Base-by-base conservation (phyloP, 1,139 yeast species). In the Pichia norvegensis region DNA sequence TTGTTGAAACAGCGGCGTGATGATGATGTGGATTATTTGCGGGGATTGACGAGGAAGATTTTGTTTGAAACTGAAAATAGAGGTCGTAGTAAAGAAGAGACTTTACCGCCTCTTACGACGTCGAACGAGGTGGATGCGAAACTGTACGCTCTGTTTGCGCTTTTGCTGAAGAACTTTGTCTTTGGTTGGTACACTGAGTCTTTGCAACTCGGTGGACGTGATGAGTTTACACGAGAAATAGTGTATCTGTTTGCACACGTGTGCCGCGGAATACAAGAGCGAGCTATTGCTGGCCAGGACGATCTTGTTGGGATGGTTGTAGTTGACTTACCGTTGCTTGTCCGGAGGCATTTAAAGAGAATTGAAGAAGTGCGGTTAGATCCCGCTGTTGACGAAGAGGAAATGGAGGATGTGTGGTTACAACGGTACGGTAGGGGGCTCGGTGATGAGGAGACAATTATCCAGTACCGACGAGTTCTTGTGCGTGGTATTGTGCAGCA, bases 91-190 rank as follows among this genome's bases (percentile, higher is more conserved):
- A n/a, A n/a, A n/a, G n/a, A 39, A 7, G 36, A 23, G 10, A 19
- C 6, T 5, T 10, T 47, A 19, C 50, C 50, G 10, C 21, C 50
- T 14, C 22, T 47, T 17, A 45, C 50, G 4, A 31, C 43, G 14
- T 41, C 49, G 2, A 47, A 47, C 36, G 52, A 50, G 1, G 65
- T 73, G 5, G 75, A 74, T 52, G 50, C 62, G 1, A 69, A 72
- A 52, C 56, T 74, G 8, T 72, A 73, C 52, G 69, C 74, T 1
- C 52, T 75, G 4, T 49, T 73, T 10, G 74, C 75, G 0, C 56
- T 74, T 21, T 55, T 74, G 4, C 49, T 72, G 40, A 63, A 68
- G n/a, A 69, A 69, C 46, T 74, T 75, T 54, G 66, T 75, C 3
- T 60, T 63, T 23, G 56, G 66, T 6, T 75, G 80, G 80, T 74